Base-by-base conservation (phyloP, 2,329 filamentous ascomycete species). In the Diplodia sapinea region DNA sequence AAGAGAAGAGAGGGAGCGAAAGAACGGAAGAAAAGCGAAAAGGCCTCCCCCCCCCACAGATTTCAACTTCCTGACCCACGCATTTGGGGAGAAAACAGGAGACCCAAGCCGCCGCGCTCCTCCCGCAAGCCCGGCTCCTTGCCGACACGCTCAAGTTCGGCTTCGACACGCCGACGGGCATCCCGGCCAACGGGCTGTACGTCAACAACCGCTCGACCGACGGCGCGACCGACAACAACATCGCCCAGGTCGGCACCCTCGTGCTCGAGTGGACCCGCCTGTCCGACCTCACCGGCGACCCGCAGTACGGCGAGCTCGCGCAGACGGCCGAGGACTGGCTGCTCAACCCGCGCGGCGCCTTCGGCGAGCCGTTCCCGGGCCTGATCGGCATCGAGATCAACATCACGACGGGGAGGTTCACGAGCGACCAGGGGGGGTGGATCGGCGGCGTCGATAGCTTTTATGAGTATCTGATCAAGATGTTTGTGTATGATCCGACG, bases 401-500 rank as follows among this genome's bases (percentile, higher is more conserved):
- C 72, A 84, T 92, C 69, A 75, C 80, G 1, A 88, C 86, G 3
- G 93, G 93, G 20, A 73, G 82, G 9, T 94, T 96, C 72, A 72
- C 85, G 17, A 86, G 94, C 74, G 85, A 84, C 26, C 73, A 72
- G 1, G 92, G 93, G 63, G 90, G 91, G 50, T 96, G 92, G 92
- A 86, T 87, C 43, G 92, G 90, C 61, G 90, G 91, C 5, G 86
- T 86, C 36, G 92, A 96, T 76, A 92, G 88, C 57, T 96, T 90
- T 79, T 96, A 96, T 79, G 92, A 96, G 79, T 96, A 96, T 73
- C 85, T 96, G 43, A 89, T 96, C 77, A 96, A 96, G 82, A 94
- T 95, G 91, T 95, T 89, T 73, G 79, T 94, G 66, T 96, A 96
- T 76, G 90, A 94, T 74, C 83, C 87, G 0, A 72, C 77, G 7